phyloP scores from a whole-genome alignment of 208 protist genomes.

The Crithidia sp. region DNA sequence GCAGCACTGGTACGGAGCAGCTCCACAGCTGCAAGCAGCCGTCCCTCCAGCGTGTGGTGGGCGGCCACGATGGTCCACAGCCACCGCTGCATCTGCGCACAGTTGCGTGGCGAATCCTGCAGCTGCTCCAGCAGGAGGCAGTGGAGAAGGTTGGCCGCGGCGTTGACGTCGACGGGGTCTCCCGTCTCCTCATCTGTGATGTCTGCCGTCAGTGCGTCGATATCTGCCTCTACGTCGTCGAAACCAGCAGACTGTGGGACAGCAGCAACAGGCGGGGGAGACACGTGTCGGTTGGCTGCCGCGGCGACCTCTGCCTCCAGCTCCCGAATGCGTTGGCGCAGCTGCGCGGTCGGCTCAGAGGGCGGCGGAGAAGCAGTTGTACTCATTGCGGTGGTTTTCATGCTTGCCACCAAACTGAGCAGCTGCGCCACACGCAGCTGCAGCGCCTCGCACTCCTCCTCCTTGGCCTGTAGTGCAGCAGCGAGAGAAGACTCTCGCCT shows the following conservation, averaged over 20 bases:
- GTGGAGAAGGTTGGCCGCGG: conserved; percentile 62
- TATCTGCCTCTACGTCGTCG: conserved; percentile 19
- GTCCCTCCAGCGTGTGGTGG: conserved; percentile 68
- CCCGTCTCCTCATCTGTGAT: conserved; percentile 60
- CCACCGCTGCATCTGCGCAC: conserved; percentile 63
- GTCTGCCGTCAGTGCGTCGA: conserved; percentile 46
- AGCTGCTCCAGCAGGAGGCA: conserved; percentile 64
- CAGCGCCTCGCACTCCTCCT: conserved; percentile 40
- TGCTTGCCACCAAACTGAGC: conserved; percentile 23
- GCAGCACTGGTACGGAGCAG: conserved; percentile 3
- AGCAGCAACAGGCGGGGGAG: too few relatives aligned
- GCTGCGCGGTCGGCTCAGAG: not conserved
- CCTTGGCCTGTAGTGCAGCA: conserved; percentile 18
- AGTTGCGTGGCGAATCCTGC: conserved; percentile 34
- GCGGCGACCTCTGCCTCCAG: conserved; percentile 26
- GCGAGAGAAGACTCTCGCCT: conserved; percentile 12
- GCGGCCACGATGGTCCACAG: conserved; percentile 75
- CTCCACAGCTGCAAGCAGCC: conserved; percentile 64
- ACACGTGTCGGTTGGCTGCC: too few relatives aligned
- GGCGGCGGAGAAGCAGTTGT: not conserved
- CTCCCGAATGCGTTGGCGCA: conserved; percentile 6
- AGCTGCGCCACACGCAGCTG: conserved; percentile 37
- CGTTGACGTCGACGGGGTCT: conserved; percentile 55
- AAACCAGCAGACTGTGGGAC: too few relatives aligned
- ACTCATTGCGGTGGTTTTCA: conserved; percentile 8